These are phyloP conservation scores for Sanghuangporus weigelae DNA, from an alignment of 1,284 basidiomycete species.

Conservation along the genomic window DNA sequence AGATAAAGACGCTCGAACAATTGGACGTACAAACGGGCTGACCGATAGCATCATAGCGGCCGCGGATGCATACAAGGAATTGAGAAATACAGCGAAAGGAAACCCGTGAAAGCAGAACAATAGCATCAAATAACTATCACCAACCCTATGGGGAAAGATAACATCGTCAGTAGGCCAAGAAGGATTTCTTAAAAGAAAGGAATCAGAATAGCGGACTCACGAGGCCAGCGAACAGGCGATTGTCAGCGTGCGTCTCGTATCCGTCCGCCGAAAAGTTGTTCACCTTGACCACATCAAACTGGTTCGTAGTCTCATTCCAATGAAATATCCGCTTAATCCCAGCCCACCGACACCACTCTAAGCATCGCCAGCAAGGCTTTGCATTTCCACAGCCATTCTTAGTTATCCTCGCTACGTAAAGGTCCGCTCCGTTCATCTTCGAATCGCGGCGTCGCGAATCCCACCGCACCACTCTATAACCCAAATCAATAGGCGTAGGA, in stretches of 20 bases:
- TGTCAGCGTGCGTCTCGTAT: slow-evolving; percentile 46
- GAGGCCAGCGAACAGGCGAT: slow-evolving; percentile 37
- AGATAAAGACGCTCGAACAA: neutral
- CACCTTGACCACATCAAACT: slow-evolving; percentile 50
- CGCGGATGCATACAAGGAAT: neutral
- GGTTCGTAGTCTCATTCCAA: slow-evolving; percentile 39
- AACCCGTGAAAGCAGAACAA: slow-evolving; percentile 6
- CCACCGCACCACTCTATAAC: slow-evolving; percentile 29
- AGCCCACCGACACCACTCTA: slow-evolving; percentile 54
- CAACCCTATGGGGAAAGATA: slow-evolving; percentile 11
- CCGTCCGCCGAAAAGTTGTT: slow-evolving; percentile 34
- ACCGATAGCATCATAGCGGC: neutral
- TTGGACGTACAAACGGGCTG: neutral
- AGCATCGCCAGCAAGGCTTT: slow-evolving; percentile 48
- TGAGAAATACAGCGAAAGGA: slow-evolving; percentile 2
- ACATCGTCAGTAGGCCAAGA: neutral
- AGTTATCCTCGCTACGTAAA: slow-evolving; percentile 49
- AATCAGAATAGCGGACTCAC: slow-evolving; percentile 25
- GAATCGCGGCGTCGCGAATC: slow-evolving; percentile 35
- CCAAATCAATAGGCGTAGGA: neutral
- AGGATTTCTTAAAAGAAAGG: neutral
- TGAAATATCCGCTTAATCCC: slow-evolving; percentile 54
- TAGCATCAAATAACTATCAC: slow-evolving; percentile 14
- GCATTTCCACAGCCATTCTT: slow-evolving; percentile 44
- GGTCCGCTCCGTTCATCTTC: slow-evolving; percentile 46